phyloP scores from a whole-genome alignment of 2,329 filamentous ascomycete genomes.

The Clonostachys rosea region DNA sequence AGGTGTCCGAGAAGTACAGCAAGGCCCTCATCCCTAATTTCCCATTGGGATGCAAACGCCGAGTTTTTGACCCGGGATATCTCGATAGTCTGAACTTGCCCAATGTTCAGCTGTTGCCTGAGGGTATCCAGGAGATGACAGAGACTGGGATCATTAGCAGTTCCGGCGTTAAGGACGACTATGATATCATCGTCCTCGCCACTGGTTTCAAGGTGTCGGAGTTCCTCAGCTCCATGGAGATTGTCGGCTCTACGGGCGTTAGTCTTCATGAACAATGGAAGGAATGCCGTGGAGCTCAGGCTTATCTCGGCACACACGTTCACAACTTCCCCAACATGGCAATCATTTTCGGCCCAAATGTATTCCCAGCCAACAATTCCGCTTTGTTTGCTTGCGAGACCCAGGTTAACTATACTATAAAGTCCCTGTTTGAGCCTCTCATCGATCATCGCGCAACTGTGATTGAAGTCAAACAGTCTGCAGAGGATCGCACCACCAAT shows the following conservation, averaged over 20 bases:
- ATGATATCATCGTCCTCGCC: conserved; percentile 16
- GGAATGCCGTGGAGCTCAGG: conserved; percentile 15
- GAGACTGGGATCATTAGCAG: conserved; percentile 13
- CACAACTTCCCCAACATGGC: conserved; percentile 22
- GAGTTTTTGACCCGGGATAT: conserved; percentile 10
- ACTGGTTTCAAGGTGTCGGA: conserved; percentile 16
- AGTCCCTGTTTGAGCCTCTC: conserved; percentile 16
- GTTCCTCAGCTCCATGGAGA: conserved; percentile 17
- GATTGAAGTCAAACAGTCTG: conserved; percentile 2
- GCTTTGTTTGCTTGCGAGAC: conserved; percentile 15
- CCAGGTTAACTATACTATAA: conserved; percentile 17
- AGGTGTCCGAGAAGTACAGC: neutral
- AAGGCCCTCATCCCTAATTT: neutral
- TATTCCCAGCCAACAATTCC: conserved; percentile 17
- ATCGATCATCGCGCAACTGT: conserved; percentile 14
- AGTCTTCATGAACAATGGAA: conserved; percentile 17
- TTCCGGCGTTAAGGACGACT: conserved; percentile 8
- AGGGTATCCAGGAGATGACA: conserved; percentile 13
- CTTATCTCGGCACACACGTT: conserved; percentile 19
- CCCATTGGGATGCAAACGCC: conserved; percentile 2
- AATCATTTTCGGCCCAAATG: conserved; percentile 16
- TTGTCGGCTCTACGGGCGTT: conserved; percentile 12
- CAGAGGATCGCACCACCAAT: conserved; percentile 7
- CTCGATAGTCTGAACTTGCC: conserved; percentile 11
- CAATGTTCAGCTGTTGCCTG: conserved; percentile 15